Conservation (phyloP, 306 rosid species). For the Cicer arietinum region DNA sequence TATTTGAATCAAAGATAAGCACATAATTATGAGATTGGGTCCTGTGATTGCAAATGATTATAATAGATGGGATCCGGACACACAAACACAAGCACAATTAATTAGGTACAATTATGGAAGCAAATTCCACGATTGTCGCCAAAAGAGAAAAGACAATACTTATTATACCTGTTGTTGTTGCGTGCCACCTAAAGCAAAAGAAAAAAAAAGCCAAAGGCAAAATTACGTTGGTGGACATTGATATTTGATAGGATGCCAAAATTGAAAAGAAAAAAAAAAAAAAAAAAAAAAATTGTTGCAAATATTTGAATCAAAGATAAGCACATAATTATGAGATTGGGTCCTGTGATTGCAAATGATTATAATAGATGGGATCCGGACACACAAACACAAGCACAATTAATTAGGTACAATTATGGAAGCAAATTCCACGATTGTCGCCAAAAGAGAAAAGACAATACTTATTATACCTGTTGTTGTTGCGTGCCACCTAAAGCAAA, state of each 20-base stretch:
- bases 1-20: conserved; percentile 39
- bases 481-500: conserved; percentile 42
- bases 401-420: conserved; percentile 24
- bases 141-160: conserved; percentile 43
- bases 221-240: neutral
- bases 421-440: conserved; percentile 47
- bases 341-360: conserved; percentile 32
- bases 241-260: conserved; percentile 23
- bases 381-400: conserved; percentile 39
- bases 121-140: conserved; percentile 48
- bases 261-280: no score
- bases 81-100: conserved; percentile 39
- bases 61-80: conserved; percentile 18
- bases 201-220: neutral
- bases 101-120: conserved; percentile 26
- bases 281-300: neutral
- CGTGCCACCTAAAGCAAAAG: conserved; percentile 42
- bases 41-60: conserved; percentile 27
- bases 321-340: conserved; percentile 39
- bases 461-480: conserved; percentile 36
- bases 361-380: conserved; percentile 21
- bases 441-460: conserved; percentile 41
- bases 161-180: conserved; percentile 23
- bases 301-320: conserved; percentile 38
- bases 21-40: conserved; percentile 40